Percentiles rank a stretch among this genome's conserved stretches.
Evolutionary conservation across 2,329 filamentous ascomycete genomes (phyloP).

Genomic region (Fusarium verticillioides): DNA sequence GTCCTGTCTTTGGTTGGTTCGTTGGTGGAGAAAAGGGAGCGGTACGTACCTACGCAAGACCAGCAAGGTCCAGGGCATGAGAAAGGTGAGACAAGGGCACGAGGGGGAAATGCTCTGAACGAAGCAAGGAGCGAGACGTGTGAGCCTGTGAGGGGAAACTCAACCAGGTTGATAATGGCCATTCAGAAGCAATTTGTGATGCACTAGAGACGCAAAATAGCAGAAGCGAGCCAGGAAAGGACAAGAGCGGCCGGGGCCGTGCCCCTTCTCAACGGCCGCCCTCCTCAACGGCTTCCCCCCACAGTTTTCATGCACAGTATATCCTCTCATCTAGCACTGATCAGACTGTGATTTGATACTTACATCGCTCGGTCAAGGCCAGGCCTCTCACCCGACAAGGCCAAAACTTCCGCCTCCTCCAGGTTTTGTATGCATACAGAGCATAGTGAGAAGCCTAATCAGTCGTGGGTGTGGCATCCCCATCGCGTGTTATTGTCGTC

Average conservation of each 20-base stretch:
- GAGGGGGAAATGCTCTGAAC: slow-evolving; percentile 32
- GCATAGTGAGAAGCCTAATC: slow-evolving; percentile 44
- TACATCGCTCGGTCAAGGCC: slow-evolving; percentile 29
- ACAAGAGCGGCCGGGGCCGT: slow-evolving; percentile 44
- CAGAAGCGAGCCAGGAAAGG: slow-evolving; percentile 39
- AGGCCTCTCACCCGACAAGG: slow-evolving; percentile 10
- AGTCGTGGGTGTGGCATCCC: slow-evolving; percentile 36
- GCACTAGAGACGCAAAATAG: slow-evolving; percentile 32
- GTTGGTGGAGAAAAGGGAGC: slow-evolving; percentile 35
- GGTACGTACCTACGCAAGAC: slow-evolving; percentile 17
- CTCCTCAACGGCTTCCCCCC: slow-evolving; percentile 42
- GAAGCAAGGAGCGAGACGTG: slow-evolving; percentile 35
- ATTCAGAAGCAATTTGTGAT: slow-evolving; percentile 21
- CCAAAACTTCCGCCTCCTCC: slow-evolving; percentile 34
- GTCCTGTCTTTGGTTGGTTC: slow-evolving; percentile 42
- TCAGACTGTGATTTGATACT: slow-evolving; percentile 22
- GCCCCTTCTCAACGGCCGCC: slow-evolving; percentile 46
- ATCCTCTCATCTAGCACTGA: slow-evolving; percentile 14
- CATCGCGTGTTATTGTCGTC: slow-evolving; percentile 47
- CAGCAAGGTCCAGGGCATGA: slow-evolving; percentile 28
- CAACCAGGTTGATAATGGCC: slow-evolving; percentile 13
- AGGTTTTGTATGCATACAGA: slow-evolving; percentile 44
- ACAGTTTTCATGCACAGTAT: slow-evolving; percentile 37
- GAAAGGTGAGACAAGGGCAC: slow-evolving; percentile 39
- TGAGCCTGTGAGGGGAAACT: slow-evolving; percentile 25